Percentiles rank a stretch among this genome's conserved stretches.
These are phyloP conservation scores for Fusarium sp. DNA, from an alignment of 2,329 filamentous ascomycete genomes.

Conservation along the genomic window DNA sequence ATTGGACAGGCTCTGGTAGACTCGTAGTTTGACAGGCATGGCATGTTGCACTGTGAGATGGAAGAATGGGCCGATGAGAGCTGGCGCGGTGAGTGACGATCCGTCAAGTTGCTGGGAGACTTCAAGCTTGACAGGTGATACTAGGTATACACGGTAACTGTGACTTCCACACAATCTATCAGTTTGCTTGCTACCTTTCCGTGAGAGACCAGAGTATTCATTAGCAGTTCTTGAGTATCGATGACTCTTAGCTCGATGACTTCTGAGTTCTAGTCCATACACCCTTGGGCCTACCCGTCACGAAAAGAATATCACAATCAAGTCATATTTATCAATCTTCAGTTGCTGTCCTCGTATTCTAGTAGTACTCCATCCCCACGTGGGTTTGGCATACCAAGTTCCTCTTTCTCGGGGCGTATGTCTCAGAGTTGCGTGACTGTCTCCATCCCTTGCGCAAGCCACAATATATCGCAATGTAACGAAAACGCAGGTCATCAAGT, in stretches of 20 bases:
- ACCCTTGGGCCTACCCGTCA: constrained; percentile 2
- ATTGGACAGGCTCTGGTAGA: constrained; percentile 1
- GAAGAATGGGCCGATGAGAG: constrained; percentile 30
- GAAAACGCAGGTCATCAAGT: not conserved
- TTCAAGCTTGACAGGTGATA: constrained; percentile 26
- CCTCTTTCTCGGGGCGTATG: constrained; percentile 23
- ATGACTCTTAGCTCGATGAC: not conserved
- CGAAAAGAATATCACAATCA: not conserved
- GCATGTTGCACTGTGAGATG: constrained; percentile 16
- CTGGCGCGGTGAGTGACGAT: constrained; percentile 1
- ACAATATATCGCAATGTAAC: constrained; percentile 32
- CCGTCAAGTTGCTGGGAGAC: constrained; percentile 17
- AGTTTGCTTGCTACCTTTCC: not conserved
- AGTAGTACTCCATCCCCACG: constrained; percentile 29
- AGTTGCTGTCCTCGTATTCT: constrained; percentile 1
- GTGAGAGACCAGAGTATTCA: not conserved
- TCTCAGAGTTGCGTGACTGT: constrained; percentile 28
- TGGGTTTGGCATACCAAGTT: constrained; percentile 29
- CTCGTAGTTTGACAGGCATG: constrained; percentile 27
- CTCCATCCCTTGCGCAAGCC: constrained; percentile 34
- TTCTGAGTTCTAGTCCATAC: not conserved
- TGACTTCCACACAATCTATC: constrained; percentile 6
- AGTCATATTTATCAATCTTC: not conserved
- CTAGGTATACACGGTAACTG: constrained; percentile 4
- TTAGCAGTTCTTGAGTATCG: not conserved